These are phyloP conservation scores for Capillidium heterosporum DNA, from an alignment of 371 early-diverging fungal genomes.

Conservation along the genomic window DNA sequence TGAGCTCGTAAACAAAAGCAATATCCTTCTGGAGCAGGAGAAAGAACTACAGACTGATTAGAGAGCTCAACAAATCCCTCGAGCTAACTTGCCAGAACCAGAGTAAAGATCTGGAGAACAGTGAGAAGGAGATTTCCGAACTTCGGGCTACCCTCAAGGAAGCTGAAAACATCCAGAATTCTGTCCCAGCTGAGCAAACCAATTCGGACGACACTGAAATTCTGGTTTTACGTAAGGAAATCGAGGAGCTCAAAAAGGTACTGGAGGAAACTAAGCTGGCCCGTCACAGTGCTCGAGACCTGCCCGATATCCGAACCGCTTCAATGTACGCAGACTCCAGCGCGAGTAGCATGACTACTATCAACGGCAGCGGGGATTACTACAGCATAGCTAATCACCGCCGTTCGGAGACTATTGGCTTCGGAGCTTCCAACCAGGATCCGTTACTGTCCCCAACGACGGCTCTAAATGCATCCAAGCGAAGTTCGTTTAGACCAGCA, in stretches of 20 bases:
- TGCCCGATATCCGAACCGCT: background rate
- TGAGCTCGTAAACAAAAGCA: conserved; percentile 2
- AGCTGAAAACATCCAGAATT: background rate
- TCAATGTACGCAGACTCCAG: no score
- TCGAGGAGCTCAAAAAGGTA: conserved; percentile 32
- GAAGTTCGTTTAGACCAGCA: background rate
- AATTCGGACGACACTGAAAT: conserved; percentile 16
- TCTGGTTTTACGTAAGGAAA: conserved; percentile 23
- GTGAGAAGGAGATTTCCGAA: background rate
- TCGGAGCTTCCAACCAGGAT: background rate
- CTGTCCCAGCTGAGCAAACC: background rate
- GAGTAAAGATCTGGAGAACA: background rate
- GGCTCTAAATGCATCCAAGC: background rate
- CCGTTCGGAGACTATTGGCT: conserved; percentile 2
- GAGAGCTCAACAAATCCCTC: background rate
- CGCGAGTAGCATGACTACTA: background rate
- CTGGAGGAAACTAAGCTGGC: conserved; percentile 14
- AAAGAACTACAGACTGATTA: background rate
- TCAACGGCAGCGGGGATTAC: background rate
- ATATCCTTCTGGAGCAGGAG: conserved; percentile 3
- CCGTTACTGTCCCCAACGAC: background rate
- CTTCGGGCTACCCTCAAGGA: conserved; percentile 17
- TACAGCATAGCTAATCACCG: background rate
- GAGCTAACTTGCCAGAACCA: background rate
- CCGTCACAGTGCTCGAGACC: background rate